Percentiles rank a stretch among this genome's conserved stretches.
Evolutionary conservation across 495 filamentous ascomycete genomes (phyloP).

Genomic region (Lophiostoma macrostomum): DNA sequence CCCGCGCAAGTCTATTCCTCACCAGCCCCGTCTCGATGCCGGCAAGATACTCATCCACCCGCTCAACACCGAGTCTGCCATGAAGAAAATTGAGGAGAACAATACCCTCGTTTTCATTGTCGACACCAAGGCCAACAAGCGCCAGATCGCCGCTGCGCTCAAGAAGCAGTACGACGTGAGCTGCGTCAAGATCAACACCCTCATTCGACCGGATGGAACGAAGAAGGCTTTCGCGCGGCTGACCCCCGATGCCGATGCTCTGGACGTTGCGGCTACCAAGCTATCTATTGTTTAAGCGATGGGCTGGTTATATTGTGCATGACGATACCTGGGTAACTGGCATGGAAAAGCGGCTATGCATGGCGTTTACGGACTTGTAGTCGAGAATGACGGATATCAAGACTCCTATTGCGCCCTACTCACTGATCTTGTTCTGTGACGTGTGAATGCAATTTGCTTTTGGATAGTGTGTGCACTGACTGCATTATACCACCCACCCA

Average conservation of each 20-base stretch:
- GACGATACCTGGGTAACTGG: conserved; percentile 5
- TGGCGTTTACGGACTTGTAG: conserved; percentile 30
- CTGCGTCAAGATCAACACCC: conserved; percentile 96
- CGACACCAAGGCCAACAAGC: conserved; percentile 95
- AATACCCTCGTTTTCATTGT: conserved; percentile 99
- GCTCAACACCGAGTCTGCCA: conserved; percentile 96
- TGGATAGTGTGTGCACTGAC: too few species aligned
- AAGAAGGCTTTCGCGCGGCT: conserved; percentile 99
- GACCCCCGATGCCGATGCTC: conserved; percentile 93
- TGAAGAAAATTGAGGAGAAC: conserved; percentile 99
- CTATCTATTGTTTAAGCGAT: conserved; percentile 80
- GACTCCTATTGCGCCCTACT: too few species aligned
- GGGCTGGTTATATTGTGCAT: not conserved
- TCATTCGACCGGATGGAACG: conserved; percentile 91
- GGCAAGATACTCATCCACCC: conserved; percentile 50
- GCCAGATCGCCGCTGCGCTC: conserved; percentile 95
- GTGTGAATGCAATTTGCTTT: too few species aligned
- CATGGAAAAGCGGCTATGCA: conserved; percentile 18
- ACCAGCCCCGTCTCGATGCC: conserved; percentile 86
- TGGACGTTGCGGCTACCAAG: conserved; percentile 99
- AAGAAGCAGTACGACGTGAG: conserved; percentile 99
- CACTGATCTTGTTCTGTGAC: too few species aligned
- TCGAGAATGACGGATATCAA: conserved; percentile 23
- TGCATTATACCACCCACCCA: too few species aligned
- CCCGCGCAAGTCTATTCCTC: conserved; percentile 89